Base-by-base conservation (phyloP, 2,329 filamentous ascomycete genomes). In the Calonectria multiphialidica region DNA sequence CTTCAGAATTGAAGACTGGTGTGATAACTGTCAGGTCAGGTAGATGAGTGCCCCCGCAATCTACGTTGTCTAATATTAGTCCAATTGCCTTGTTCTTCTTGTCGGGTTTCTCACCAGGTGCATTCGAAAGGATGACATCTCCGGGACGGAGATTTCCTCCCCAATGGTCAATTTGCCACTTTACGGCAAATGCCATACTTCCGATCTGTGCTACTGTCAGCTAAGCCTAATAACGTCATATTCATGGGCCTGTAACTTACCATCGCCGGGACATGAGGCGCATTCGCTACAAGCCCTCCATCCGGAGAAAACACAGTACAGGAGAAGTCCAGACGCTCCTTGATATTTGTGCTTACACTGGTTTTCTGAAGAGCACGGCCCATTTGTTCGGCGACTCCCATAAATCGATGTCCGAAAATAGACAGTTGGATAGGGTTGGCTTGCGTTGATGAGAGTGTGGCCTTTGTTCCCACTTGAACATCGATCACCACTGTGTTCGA, bases 401-500 rank as follows among this genome's bases (percentile, higher is more conserved):
- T 95, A 84, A 96, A 96, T 7, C 94, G 88, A 80, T 95, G 93
- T 0, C 92, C 93, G 77, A 96, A 95, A 68, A 95, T 93, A 76
- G 91, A 93, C 2, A 96, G 87, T 83, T 94, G 89, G 76, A 95
- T 94, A 0, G 93, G 93, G 80, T 95, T 92, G 96, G 98, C 0
- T 47, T 78, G 65, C 67, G 25, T 74, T 42, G 30, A 73, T 40
- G 25, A 70, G 44, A 25, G 69, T 49, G 21, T 66, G 47, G 80
- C 77, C 67, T 80, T 82, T 30, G 80, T 87, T 75, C 65, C 81
- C 73, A 89, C 84, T 53, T 91, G 90, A 66, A 96, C 90, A 75
- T 98, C 95, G 81, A 98, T 95, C 10, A 98, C 89, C 13, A 98
- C 94, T 78, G 98, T 96, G 0, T 95, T 97, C 69, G 94, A 88